These are phyloP conservation scores for Penicilliopsis zonata DNA, from an alignment of 495 filamentous ascomycete species.

Conservation along the genomic window DNA sequence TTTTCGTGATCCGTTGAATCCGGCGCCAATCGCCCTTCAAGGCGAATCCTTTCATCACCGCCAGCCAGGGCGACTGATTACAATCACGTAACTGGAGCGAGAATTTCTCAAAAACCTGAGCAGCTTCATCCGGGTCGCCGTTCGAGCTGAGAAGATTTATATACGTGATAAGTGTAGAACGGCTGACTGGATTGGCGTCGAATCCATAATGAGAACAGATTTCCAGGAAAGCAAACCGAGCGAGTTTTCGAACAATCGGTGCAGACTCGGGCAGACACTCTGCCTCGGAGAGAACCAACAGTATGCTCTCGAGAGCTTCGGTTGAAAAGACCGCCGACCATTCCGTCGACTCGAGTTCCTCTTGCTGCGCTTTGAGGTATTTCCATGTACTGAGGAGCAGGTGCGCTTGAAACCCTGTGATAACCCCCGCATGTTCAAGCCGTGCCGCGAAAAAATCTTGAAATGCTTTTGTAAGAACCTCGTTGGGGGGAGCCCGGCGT, in stretches of 20 bases:
- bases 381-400: constrained; percentile 44
- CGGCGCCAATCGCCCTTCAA: constrained; percentile 43
- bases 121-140: constrained; percentile 47
- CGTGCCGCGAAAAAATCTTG: constrained; percentile 50
- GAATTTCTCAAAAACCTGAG: constrained; percentile 34
- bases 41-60: constrained; percentile 54
- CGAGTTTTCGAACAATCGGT: constrained; percentile 33
- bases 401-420: constrained; percentile 56
- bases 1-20: constrained; percentile 17
- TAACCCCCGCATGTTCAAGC: constrained; percentile 24
- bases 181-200: constrained; percentile 20
- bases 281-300: constrained; percentile 25
- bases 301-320: constrained; percentile 36
- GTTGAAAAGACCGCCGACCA: constrained; percentile 31
- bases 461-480: constrained; percentile 52
- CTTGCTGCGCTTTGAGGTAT: constrained; percentile 36
- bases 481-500: constrained; percentile 41
- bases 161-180: constrained; percentile 34
- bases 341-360: constrained; percentile 21
- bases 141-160: constrained; percentile 45
- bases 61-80: constrained; percentile 39
- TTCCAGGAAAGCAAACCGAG: constrained; percentile 43
- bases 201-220: constrained; percentile 30
- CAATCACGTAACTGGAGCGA: constrained; percentile 19
- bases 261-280: constrained; percentile 23